A percentile compares a stretch with the other conserved stretches of the same genome.
Conservation (phyloP, 345 rosid genomes). For the Acer campestre region DNA sequence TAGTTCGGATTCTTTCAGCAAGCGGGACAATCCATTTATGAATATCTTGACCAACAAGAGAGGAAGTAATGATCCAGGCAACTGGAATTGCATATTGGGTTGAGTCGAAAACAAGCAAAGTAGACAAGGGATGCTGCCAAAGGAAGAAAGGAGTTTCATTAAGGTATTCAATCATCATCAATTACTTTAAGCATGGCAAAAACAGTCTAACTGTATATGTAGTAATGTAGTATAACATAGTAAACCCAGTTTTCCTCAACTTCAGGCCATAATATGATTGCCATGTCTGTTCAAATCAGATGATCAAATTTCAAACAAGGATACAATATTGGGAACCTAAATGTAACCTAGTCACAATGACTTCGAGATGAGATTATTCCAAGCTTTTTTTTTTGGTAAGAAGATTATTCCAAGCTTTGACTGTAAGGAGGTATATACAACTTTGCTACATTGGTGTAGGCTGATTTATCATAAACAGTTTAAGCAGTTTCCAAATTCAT, state of each 20-base stretch:
- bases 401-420: neutral
- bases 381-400: too few species aligned
- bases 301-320: slow-evolving; percentile 3
- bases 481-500: slow-evolving; percentile 1
- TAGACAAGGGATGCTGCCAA: slow-evolving; percentile 52
- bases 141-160: slow-evolving; percentile 3
- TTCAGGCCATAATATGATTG: slow-evolving; percentile 1
- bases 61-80: slow-evolving; percentile 56
- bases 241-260: slow-evolving; percentile 10
- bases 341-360: neutral
- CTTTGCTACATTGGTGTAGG: too few species aligned
- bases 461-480: neutral
- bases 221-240: neutral
- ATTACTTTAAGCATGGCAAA: slow-evolving; percentile 9
- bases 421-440: neutral
- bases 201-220: neutral
- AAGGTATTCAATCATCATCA: slow-evolving; percentile 13
- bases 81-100: slow-evolving; percentile 56
- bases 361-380: neutral
- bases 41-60: slow-evolving; percentile 35
- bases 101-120: slow-evolving; percentile 49
- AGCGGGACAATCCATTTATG: slow-evolving; percentile 51
- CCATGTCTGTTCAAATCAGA: slow-evolving; percentile 1
- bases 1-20: slow-evolving; percentile 45
- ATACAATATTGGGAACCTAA: neutral